phyloP scores from a whole-genome alignment of 2,329 filamentous ascomycete genomes.

The Elsinoe batatas region DNA sequence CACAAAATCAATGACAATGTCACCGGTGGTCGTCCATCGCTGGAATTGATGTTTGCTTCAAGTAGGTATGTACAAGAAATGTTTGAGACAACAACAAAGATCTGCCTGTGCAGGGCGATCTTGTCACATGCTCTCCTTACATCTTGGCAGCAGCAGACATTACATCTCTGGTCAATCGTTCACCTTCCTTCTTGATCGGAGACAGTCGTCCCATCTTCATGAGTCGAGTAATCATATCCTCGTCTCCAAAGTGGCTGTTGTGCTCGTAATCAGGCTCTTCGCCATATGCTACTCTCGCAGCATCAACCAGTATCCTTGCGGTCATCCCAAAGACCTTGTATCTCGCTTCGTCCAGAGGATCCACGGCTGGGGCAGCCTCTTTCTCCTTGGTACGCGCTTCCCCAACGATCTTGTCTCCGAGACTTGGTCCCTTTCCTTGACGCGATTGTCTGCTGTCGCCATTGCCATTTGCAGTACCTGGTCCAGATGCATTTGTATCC shows the following conservation, averaged over 20 bases:
- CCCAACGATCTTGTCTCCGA: neutral
- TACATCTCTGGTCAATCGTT: constrained; percentile 32
- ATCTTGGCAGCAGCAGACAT: constrained; percentile 28
- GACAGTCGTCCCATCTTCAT: constrained; percentile 47
- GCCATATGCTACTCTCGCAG: constrained; percentile 72
- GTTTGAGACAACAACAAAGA: no score
- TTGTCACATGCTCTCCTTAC: constrained; percentile 13
- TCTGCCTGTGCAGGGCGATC: neutral
- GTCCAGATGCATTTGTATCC: constrained; percentile 1
- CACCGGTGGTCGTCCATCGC: no score
- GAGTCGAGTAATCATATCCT: constrained; percentile 52
- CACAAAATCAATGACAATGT: neutral
- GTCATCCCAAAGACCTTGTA: constrained; percentile 96
- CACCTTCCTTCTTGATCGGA: constrained; percentile 40
- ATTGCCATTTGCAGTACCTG: neutral
- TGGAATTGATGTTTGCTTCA: no score
- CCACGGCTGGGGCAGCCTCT: constrained; percentile 26
- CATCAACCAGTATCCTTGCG: constrained; percentile 78
- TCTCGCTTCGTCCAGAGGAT: constrained; percentile 24
- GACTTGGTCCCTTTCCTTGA: neutral
- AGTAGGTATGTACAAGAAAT: no score
- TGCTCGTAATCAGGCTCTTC: constrained; percentile 78
- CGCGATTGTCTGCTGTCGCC: neutral
- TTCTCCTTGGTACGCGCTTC: constrained; percentile 29
- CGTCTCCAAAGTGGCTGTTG: constrained; percentile 54